Base-by-base conservation (phyloP, 768 basidiomycete species). In the Polyporus arcularius region DNA sequence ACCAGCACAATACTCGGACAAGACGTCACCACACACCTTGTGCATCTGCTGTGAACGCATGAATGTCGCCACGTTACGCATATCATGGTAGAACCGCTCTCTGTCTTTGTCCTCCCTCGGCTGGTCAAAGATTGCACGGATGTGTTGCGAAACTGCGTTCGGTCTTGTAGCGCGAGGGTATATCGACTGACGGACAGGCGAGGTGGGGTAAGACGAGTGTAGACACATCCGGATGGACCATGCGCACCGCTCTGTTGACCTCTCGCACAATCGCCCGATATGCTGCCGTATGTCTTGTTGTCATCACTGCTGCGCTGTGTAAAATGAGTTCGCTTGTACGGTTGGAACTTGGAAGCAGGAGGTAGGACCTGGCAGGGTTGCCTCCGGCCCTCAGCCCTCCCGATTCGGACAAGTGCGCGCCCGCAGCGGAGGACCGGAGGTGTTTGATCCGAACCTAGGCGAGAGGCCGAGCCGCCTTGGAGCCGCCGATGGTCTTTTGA, bases 1-100 rank as follows among this genome's bases (percentile, higher is more conserved):
- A 26, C 28, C 41, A 40, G 49, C 15, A 30, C 6, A 46, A 42
- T 28, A 32, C 30, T 28, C 11, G 10, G n/a, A 18, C 30, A 21
- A 21, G 7, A 31, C 10, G 30, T 32, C 55, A 3, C n/a, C 28
- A 69, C 78, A 69, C 51, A 89, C 94, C 80, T 90, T 90, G 78
- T 96, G 80, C 69, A 85, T 82, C 61, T 90, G 77, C 68, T 92
- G 88, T 8, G 92, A 85, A 45, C 77, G 76, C 72, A 96, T 71
- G 72, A 94, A 94, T 4, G 85, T 78, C 42, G 85, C 72, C 2
- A 82, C 78, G 65, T 88, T 85, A 60, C 83, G 75, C n/a, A 86
- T 70, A 64, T 87, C 86, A 11, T 76, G 74, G 15, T 77, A 70
- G 31, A 83, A 74, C 60, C 38, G 62, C 60, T 43, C 62, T 47